Percentiles rank a stretch among this genome's conserved stretches.
phyloP scores from a whole-genome alignment of 805 yeast species.

The Candida corydali region DNA sequence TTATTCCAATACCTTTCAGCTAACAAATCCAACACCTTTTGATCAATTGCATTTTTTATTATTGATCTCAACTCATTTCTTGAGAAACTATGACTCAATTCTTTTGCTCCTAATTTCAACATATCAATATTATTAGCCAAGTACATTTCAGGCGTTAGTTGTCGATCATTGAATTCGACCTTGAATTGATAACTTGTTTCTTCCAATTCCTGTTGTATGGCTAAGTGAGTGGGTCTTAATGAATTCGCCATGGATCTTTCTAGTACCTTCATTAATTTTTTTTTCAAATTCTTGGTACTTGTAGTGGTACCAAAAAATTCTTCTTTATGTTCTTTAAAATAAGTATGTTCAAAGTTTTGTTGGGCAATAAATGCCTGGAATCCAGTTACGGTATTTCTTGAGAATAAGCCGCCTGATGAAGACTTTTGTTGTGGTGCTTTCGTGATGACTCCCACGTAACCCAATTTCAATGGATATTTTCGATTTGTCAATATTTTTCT shows the following conservation, averaged over 20 bases:
- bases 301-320: slow-evolving; percentile 62
- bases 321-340: slow-evolving; percentile 59
- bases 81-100: slow-evolving; percentile 76
- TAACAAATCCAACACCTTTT: slow-evolving; percentile 76
- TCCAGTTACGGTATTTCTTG: slow-evolving; percentile 43
- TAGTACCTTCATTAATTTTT: slow-evolving; percentile 77
- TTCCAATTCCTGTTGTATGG: slow-evolving; percentile 88
- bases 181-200: slow-evolving; percentile 90
- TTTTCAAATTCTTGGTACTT: slow-evolving; percentile 72
- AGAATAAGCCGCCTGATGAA: slow-evolving; percentile 36
- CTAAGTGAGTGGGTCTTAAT: slow-evolving; percentile 77
- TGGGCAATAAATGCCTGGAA: slow-evolving; percentile 64
- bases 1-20: slow-evolving; percentile 93
- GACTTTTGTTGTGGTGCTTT: slow-evolving; percentile 53
- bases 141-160: slow-evolving; percentile 89
- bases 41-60: slow-evolving; percentile 82
- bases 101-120: slow-evolving; percentile 81
- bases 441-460: slow-evolving; percentile 97
- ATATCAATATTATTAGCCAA: slow-evolving; percentile 88
- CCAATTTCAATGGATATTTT: slow-evolving; percentile 90
- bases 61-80: slow-evolving; percentile 77
- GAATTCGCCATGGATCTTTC: slow-evolving; percentile 90
- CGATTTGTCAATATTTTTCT: slow-evolving; percentile 63
- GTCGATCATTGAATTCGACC: slow-evolving; percentile 94
- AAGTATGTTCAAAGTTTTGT: slow-evolving; percentile 53